phyloP scores from a whole-genome alignment of 352 stramenopile genomes.

The Discostella stelligera region DNA sequence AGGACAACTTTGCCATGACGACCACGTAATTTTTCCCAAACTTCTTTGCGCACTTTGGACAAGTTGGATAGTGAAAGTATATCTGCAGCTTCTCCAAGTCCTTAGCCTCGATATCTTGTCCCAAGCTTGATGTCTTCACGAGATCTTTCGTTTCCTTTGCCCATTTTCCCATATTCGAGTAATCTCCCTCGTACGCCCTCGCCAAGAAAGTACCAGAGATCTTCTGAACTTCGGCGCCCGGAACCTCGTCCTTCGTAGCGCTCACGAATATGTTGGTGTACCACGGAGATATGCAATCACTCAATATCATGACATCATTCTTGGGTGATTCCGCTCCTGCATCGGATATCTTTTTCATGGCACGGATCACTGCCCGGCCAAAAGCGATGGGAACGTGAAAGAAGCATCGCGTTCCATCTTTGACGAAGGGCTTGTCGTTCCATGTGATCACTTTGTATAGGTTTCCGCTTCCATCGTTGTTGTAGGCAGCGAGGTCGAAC shows the following conservation, averaged over 20 bases:
- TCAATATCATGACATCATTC: constrained; percentile 22
- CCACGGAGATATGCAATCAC: constrained; percentile 28
- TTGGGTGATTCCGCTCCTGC: constrained; percentile 1
- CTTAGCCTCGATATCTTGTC: background rate
- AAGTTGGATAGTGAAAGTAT: constrained; percentile 36
- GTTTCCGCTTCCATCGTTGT: background rate
- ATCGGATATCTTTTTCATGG: constrained; percentile 11
- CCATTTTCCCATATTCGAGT: constrained; percentile 26
- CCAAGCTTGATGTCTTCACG: background rate
- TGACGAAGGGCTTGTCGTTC: constrained; percentile 36
- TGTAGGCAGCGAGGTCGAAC: constrained; percentile 18
- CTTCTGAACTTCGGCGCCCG: constrained; percentile 11
- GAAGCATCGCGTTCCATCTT: constrained; percentile 23
- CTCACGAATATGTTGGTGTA: constrained; percentile 26
- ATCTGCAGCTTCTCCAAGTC: background rate
- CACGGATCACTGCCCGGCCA: constrained; percentile 12
- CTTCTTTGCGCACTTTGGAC: constrained; percentile 33
- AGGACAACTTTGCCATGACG: constrained; percentile 40
- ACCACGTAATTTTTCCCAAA: constrained; percentile 37
- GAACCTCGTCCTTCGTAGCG: constrained; percentile 13
- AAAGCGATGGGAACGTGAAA: constrained; percentile 25
- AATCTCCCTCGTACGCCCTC: constrained; percentile 32
- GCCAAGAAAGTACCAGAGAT: constrained; percentile 27
- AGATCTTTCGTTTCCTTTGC: constrained; percentile 17
- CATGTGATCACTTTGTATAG: constrained; percentile 30